Evolutionary conservation across 2,329 filamentous ascomycete species (phyloP).

Genomic region (Paecilomyces niveus): DNA sequence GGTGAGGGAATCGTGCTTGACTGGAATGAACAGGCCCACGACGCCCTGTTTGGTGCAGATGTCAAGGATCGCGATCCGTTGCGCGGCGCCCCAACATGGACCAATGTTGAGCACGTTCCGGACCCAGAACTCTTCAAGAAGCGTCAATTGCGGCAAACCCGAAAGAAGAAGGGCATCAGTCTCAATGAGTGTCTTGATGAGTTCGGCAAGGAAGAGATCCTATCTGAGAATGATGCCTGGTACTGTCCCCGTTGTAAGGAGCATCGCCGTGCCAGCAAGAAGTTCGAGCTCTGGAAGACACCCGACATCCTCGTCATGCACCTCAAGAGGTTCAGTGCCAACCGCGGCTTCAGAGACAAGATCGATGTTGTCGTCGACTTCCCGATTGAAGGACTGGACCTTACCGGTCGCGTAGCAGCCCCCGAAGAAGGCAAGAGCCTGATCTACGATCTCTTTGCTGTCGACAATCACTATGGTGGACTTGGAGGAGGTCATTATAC

Average conservation of each 20-base stretch:
- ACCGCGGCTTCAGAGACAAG: slow-evolving; percentile 77
- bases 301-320: slow-evolving; percentile 94
- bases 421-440: slow-evolving; percentile 74
- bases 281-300: slow-evolving; percentile 93
- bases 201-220: slow-evolving; percentile 85
- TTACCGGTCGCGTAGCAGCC: slow-evolving; percentile 70
- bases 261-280: slow-evolving; percentile 85
- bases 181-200: slow-evolving; percentile 89
- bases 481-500: slow-evolving; percentile 95
- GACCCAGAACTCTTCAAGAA: slow-evolving; percentile 60
- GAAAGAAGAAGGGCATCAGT: slow-evolving; percentile 68
- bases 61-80: slow-evolving; percentile 40
- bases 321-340: slow-evolving; percentile 88
- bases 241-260: slow-evolving; percentile 96
- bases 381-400: slow-evolving; percentile 77
- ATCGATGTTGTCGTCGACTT: slow-evolving; percentile 88
- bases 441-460: slow-evolving; percentile 87
- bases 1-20: slow-evolving; percentile 83
- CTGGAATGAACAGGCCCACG: slow-evolving; percentile 66
- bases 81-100: slow-evolving; percentile 56
- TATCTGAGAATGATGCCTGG: slow-evolving; percentile 96
- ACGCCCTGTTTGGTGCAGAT: slow-evolving; percentile 57
- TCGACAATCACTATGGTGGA: slow-evolving; percentile 92
- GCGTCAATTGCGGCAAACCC: slow-evolving; percentile 55
- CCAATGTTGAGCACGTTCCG: slow-evolving; percentile 43